These are phyloP conservation scores for Didymella exigua DNA, from an alignment of 2,329 filamentous ascomycete species.

Conservation along the genomic window DNA sequence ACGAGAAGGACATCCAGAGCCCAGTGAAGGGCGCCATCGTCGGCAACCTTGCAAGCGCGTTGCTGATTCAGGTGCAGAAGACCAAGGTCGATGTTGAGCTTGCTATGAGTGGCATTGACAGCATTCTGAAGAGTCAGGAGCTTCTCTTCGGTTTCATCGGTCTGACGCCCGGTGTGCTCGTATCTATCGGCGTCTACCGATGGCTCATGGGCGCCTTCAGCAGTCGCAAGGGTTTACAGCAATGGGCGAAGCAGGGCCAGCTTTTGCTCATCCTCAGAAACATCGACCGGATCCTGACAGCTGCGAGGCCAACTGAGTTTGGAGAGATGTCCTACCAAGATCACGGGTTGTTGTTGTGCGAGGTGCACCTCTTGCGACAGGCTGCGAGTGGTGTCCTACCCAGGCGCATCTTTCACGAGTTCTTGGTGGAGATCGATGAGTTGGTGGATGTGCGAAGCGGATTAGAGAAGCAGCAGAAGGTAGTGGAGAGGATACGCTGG, in stretches of 20 bases:
- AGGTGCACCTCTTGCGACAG: slow-evolving; percentile 81
- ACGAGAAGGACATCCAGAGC: slow-evolving; percentile 83
- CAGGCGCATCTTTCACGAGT: slow-evolving; percentile 77
- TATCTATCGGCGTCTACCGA: slow-evolving; percentile 73
- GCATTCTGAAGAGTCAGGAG: slow-evolving; percentile 92
- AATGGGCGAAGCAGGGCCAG: slow-evolving; percentile 69
- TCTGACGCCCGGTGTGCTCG: slow-evolving; percentile 88
- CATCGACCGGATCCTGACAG: slow-evolving; percentile 71
- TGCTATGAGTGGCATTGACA: slow-evolving; percentile 93
- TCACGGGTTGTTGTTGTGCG: slow-evolving; percentile 86
- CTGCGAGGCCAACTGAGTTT: slow-evolving; percentile 66
- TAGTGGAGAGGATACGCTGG: slow-evolving; percentile 86
- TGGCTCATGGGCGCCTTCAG: slow-evolving; percentile 75
- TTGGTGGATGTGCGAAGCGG: slow-evolving; percentile 80
- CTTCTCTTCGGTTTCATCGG: slow-evolving; percentile 96
- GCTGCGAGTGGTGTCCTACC: slow-evolving; percentile 73
- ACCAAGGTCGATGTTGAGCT: slow-evolving; percentile 98
- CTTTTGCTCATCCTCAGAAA: slow-evolving; percentile 83
- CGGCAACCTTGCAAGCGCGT: slow-evolving; percentile 85
- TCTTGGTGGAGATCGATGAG: slow-evolving; percentile 85
- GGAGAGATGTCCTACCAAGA: slow-evolving; percentile 88
- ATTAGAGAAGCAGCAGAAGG: slow-evolving; percentile 76
- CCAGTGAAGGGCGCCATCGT: slow-evolving; percentile 82
- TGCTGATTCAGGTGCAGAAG: slow-evolving; percentile 97
- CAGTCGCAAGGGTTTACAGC: slow-evolving; percentile 69